Percentiles rank a stretch among this genome's conserved stretches.
Evolutionary conservation across 202 grass and related monocot genomes (phyloP).

Genomic region (Brachypodium distachyon): DNA sequence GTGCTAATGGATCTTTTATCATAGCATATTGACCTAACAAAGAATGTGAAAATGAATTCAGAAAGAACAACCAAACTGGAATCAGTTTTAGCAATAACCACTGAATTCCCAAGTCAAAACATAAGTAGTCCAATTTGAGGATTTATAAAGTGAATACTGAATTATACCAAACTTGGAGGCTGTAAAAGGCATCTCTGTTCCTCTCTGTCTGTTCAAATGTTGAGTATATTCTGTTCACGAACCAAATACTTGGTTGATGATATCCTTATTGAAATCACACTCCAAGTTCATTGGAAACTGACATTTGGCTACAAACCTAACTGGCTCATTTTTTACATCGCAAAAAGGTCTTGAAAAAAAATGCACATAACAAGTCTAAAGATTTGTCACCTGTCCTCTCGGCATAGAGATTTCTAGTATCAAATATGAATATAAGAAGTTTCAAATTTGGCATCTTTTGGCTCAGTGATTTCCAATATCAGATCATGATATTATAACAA

Average conservation of each 20-base stretch:
- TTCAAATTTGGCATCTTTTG: neutral
- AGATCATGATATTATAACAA: neutral
- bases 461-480: neutral
- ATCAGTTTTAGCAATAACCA: neutral
- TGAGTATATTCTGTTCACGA: neutral
- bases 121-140: neutral
- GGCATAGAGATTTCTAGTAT: neutral
- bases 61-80: neutral
- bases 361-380: neutral
- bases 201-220: neutral
- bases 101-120: neutral
- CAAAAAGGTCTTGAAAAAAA: too few species aligned
- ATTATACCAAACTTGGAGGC: neutral
- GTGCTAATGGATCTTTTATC: neutral
- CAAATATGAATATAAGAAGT: neutral
- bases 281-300: neutral
- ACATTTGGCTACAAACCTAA: neutral
- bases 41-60: neutral
- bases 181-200: neutral
- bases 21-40: neutral
- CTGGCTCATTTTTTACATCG: neutral
- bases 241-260: neutral
- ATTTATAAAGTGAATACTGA: neutral
- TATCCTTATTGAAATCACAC: neutral
- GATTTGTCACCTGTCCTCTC: neutral